A percentile compares a stretch with the other conserved stretches of the same genome.
Evolutionary conservation across 164 flowering plant species (phyloP).

Genomic region (Dillenia turbinata): DNA sequence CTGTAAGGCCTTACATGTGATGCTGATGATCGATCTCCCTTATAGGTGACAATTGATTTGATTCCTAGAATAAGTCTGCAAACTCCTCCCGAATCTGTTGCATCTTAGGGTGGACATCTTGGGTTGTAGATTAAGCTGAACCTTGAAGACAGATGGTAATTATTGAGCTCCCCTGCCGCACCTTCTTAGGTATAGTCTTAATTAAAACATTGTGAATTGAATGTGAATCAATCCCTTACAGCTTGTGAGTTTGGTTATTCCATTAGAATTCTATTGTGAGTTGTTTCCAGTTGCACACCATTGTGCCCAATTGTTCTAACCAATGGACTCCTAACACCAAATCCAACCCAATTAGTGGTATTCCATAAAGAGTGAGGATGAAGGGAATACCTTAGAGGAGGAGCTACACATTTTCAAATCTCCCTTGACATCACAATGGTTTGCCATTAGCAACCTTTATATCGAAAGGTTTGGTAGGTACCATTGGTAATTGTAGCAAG

Average conservation of each 20-base stretch:
- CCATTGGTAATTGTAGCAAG: no score
- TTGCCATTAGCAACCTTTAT: no score
- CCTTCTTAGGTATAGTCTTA: background rate
- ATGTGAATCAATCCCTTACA: background rate
- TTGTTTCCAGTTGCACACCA: slow-evolving; percentile 1
- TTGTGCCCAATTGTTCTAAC: background rate
- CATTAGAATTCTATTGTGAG: slow-evolving; percentile 1
- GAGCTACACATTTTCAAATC: no score
- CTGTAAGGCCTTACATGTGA: slow-evolving; percentile 8
- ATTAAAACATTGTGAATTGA: background rate
- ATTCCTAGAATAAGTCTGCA: background rate
- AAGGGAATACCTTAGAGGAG: no score
- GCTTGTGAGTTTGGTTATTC: background rate
- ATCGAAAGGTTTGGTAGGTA: no score
- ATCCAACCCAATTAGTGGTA: background rate
- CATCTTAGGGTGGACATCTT: background rate
- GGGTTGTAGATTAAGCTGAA: background rate
- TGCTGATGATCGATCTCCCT: slow-evolving; percentile 6
- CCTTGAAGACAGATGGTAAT: background rate
- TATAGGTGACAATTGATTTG: background rate
- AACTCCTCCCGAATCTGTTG: background rate
- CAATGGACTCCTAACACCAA: slow-evolving; percentile 1
- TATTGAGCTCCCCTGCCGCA: background rate
- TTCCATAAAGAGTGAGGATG: background rate
- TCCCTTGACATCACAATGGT: no score